Percentiles rank a stretch among this genome's conserved stretches.
These are phyloP conservation scores for Phialophora chinensis DNA, from an alignment of 2,329 filamentous ascomycete species.

Conservation along the genomic window DNA sequence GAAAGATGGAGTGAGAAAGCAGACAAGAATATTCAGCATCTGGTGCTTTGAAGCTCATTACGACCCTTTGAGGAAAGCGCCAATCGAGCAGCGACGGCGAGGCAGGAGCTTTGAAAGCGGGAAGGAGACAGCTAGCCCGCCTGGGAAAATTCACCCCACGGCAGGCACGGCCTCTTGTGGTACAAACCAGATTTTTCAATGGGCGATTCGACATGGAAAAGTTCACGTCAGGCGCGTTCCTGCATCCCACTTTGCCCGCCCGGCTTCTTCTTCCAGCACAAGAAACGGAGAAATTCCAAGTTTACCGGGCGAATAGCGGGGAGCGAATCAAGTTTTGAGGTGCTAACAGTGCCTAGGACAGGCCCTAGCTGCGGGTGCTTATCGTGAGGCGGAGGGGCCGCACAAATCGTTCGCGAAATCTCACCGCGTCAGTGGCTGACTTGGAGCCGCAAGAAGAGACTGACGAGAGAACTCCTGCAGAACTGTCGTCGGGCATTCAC, in stretches of 20 bases:
- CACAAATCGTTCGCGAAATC: not conserved
- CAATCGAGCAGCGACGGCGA: constrained; percentile 10
- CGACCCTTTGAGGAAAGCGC: constrained; percentile 12
- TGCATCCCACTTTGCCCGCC: constrained; percentile 23
- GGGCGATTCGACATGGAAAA: constrained; percentile 9
- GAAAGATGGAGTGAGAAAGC: not conserved
- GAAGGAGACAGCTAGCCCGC: constrained; percentile 3
- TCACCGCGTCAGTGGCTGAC: constrained; percentile 14
- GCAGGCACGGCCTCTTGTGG: constrained; percentile 3
- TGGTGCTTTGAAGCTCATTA: constrained; percentile 8
- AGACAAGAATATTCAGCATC: constrained; percentile 7
- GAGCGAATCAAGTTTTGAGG: constrained; percentile 11
- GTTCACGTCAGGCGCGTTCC: constrained; percentile 22
- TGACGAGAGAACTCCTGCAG: not conserved
- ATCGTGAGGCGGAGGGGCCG: constrained; percentile 11
- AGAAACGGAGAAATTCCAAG: constrained; percentile 9
- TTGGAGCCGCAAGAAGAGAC: not conserved
- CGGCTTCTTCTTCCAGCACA: not conserved
- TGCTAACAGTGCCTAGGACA: constrained; percentile 9
- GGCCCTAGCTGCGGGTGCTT: constrained; percentile 19
- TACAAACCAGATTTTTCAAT: not conserved
- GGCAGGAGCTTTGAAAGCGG: not conserved
- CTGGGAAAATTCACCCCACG: constrained; percentile 16
- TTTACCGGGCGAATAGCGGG: constrained; percentile 20
- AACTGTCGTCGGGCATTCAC: not conserved